These are phyloP conservation scores for Penicillium sp. DNA, from an alignment of 2,329 filamentous ascomycete species.

Conservation along the genomic window DNA sequence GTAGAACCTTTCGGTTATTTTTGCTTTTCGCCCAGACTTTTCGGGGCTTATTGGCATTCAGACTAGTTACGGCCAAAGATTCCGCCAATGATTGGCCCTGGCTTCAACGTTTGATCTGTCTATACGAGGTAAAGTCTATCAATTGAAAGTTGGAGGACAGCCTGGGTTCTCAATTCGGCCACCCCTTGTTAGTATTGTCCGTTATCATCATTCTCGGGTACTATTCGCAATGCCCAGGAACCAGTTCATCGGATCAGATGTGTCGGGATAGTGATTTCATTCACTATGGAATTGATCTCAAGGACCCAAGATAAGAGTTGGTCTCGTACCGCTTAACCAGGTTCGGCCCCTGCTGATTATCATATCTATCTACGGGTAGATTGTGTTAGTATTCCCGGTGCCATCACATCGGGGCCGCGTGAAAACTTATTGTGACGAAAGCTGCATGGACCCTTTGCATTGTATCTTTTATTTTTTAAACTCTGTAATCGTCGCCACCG, in stretches of 20 bases:
- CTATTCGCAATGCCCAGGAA: constrained; percentile 6
- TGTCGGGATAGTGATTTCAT: background rate
- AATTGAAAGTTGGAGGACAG: background rate
- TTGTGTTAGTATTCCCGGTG: background rate
- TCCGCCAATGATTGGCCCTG: background rate
- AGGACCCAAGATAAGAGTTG: background rate
- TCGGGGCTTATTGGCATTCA: background rate
- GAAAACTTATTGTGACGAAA: constrained; percentile 8
- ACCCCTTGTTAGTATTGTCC: too few species aligned
- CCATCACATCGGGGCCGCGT: constrained; percentile 1
- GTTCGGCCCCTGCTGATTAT: background rate
- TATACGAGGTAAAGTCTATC: background rate
- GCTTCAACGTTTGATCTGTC: background rate
- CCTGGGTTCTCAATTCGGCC: background rate
- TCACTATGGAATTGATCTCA: constrained; percentile 1
- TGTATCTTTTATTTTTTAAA: background rate
- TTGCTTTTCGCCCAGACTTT: background rate
- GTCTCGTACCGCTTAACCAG: background rate
- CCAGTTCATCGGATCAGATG: constrained; percentile 9
- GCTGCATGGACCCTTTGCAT: constrained; percentile 6
- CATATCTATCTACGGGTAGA: background rate
- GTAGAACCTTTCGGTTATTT: background rate
- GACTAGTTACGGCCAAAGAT: background rate
- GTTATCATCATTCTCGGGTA: background rate
- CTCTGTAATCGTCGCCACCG: background rate